Base-by-base conservation (phyloP, 345 rosid genomes). In the Ricinus communis region DNA sequence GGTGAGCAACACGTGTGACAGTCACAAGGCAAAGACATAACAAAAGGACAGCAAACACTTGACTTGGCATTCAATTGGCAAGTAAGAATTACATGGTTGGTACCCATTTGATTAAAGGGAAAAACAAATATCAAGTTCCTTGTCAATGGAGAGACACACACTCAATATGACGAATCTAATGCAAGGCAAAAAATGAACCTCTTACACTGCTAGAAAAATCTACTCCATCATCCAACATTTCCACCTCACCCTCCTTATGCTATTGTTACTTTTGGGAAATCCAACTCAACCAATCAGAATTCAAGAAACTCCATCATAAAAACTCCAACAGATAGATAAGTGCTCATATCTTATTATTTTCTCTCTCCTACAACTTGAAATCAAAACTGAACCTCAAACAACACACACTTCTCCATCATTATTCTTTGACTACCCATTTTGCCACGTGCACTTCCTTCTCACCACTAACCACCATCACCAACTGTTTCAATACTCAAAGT, bases 401-500 rank as follows among this genome's bases (percentile, higher is more conserved):
- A 13, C 46, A 28, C 46, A 69, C 69, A 43, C 59, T 66, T 52
- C 11, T 65, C 73, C 45, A 65, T 53, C 66, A 73, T 1, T 64
- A 22, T 53, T 47, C 27, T 73, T 45, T 69, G 65, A 74, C 75
- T 21, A 69, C 77, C 79, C 80, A 57, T 61, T 74, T 69, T 58
- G 79, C 98, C 98, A 91, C 97, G 96, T 87, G 90, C 84, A 49
- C 82, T 74, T 71, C 80, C 65, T 72, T 79, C 51, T 58, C 75
- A 83, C 98, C 98, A 83, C 89, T 82, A 81, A 82, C 82, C 81
- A 66, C 74, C 71, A 36, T 72, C 84, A 80, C 84, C 72, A 68
- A 56, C 79, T 25, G 70, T 74, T 76, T 51, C 74, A 62, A 19
- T 68, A 71, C 71, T 70, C 70, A 52, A n/a, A n/a, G n/a, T n/a